Base-by-base conservation (phyloP, 83 land plant species). In the Diphasiastrum complanatum region DNA sequence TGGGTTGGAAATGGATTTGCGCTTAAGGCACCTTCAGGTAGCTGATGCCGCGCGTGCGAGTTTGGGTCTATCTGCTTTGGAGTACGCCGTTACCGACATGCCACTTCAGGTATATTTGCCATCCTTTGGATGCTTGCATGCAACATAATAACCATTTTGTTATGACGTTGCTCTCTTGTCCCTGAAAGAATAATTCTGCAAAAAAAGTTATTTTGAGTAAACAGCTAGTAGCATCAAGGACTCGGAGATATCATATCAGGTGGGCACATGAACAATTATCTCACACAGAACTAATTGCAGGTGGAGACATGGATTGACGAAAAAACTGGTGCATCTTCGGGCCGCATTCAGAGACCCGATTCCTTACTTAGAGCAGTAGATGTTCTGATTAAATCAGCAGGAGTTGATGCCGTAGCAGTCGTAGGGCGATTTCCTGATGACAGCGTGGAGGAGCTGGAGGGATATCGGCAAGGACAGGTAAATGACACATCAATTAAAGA, bases 371-470 rank as follows among this genome's bases (percentile, higher is more conserved):
- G 91, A 60, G 97, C 97, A 45, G 95, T 87, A 27, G 64, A 81
- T 23, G 62, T 60, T 33, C 72, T 91, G 23, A 56, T 87, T 18
- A 53, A 53, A 20, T 32, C 50, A n/a, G 65, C 87, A 41, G 52
- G 66, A 10, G 83, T 85, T 20, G 78, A 87, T 79, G 97, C 97
- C 24, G 33, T 91, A 55, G 97, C 97, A 59, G 87, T 91, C 26
- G 95, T 91, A 5, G 87, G 74, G 1, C 80, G 97, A 6, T 91
- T 91, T 79, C 95, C 97, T 54, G 97, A 87, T 78, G 90, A 91
- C 61, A 78, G 73, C 38, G 19, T 67, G 22, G 86, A 80, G 29
- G 97, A 82, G 18, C 51, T 76, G 11, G 83, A 75, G 45, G 81
- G 83, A 47, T 91, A 91, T 69, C 79, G 97, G 20, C 90, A 85